These are phyloP conservation scores for Pyrus communis DNA, from an alignment of 306 rosid genomes.

Conservation along the genomic window DNA sequence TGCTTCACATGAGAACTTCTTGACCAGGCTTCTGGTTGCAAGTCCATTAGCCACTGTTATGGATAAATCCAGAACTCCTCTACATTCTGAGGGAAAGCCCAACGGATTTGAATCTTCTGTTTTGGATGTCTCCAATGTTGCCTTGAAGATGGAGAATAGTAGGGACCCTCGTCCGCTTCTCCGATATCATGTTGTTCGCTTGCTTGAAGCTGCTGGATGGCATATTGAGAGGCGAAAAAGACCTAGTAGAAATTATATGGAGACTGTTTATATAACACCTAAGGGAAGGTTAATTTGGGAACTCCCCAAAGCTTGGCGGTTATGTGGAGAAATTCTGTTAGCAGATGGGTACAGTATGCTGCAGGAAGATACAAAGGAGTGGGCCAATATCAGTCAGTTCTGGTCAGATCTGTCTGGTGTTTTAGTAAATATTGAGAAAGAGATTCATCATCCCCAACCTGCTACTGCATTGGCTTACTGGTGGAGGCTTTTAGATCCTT, in stretches of 20 bases:
- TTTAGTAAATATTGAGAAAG: constrained; percentile 48
- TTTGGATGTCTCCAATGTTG: constrained; percentile 27
- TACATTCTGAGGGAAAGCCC: constrained; percentile 39
- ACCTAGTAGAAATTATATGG: constrained; percentile 53
- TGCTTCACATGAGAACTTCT: constrained; percentile 85
- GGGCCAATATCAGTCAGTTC: constrained; percentile 64
- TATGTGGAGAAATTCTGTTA: constrained; percentile 68
- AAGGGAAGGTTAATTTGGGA: constrained; percentile 68
- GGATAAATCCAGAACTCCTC: constrained; percentile 46
- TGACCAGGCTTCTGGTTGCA: constrained; percentile 54
- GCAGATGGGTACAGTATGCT: constrained; percentile 31
- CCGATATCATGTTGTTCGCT: constrained; percentile 42
- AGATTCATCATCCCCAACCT: constrained; percentile 27
- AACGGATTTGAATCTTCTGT: constrained; percentile 28
- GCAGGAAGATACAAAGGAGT: constrained; percentile 43
- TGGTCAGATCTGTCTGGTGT: constrained; percentile 66
- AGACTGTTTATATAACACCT: constrained; percentile 76
- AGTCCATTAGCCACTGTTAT: constrained; percentile 35
- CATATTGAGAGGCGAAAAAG: constrained; percentile 66
- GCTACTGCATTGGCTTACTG: constrained; percentile 47
- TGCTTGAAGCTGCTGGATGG: constrained; percentile 81
- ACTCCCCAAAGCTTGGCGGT: constrained; percentile 77
- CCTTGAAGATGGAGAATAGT: constrained; percentile 29
- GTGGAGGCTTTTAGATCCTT: constrained; percentile 89
- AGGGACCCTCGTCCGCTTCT: constrained; percentile 61